Conservation (phyloP, 2,329 filamentous ascomycete genomes). For the Mycosphaerella arachidis region DNA sequence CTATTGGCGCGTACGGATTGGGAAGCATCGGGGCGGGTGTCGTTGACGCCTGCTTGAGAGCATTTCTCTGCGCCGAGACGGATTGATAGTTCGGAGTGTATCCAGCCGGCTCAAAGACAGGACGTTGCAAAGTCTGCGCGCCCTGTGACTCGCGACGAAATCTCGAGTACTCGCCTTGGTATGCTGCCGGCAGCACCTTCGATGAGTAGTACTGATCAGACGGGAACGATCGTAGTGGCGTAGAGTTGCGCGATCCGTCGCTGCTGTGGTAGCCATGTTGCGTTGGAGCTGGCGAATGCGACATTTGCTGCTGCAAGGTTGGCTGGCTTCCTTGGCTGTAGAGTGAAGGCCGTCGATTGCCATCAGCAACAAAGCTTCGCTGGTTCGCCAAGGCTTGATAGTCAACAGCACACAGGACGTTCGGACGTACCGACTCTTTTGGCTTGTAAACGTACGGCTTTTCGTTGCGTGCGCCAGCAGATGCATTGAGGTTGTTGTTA, state of each 20-base stretch:
- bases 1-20: constrained; percentile 22
- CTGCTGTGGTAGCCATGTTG: constrained; percentile 26
- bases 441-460: constrained; percentile 39
- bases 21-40: constrained; percentile 15
- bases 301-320: neutral
- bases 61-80: constrained; percentile 23
- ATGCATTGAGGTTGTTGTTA: constrained; percentile 5
- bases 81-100: constrained; percentile 27
- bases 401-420: constrained; percentile 27
- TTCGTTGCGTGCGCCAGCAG: constrained; percentile 17
- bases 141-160: constrained; percentile 33
- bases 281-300: constrained; percentile 3
- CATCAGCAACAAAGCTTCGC: constrained; percentile 26
- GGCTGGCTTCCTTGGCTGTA: constrained; percentile 8
- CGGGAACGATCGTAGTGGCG: constrained; percentile 32
- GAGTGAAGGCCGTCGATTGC: constrained; percentile 14
- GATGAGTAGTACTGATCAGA: constrained; percentile 36
- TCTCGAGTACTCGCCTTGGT: constrained; percentile 34
- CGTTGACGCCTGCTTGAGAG: constrained; percentile 20
- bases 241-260: constrained; percentile 19
- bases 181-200: constrained; percentile 33
- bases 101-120: constrained; percentile 22
- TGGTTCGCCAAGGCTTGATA: constrained; percentile 29
- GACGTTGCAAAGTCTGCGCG: constrained; percentile 27
- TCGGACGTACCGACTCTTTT: constrained; percentile 28